Evolutionary conservation across 805 yeast genomes (phyloP), one percentile per base, ranked within the genome.

Genomic region (Metschnikowia vanudenii): DNA sequence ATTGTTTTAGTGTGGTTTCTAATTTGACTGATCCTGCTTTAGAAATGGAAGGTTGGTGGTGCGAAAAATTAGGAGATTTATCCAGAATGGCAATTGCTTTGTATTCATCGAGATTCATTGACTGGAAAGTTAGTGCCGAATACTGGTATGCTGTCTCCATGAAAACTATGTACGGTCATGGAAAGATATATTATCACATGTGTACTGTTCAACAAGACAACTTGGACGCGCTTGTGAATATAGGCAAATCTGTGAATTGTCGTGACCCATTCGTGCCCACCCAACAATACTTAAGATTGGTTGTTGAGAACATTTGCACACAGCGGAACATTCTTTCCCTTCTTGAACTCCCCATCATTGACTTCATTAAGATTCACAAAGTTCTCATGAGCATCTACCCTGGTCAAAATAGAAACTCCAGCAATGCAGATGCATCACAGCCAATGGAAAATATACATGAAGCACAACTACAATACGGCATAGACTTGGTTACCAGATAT

Each of bases 61-160:
- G 82, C 24, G 96, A 88, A 63, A 85, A 89, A 59, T 66, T 88
- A 42, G 96, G 96, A 30, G 96, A 88, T 61, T 68, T 88, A 53
- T 84, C 92, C 30, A 70, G 96, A 59, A 87, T 88, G 90, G 92
- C 95, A 10, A 87, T 88, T 55, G 94, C 95, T 0, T 68, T 88
- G 36, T 87, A 86, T 57, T 84, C 90, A 7, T 83, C 90, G 1
- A 78, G 85, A 41, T 84, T 79, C 60, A 85, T 87, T 53, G 96
- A 88, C 63, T 88, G 96, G 96, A 85, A 87, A 61, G 64, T 82
- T 16, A 78, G 88, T 47, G 85, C 95, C 1, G 90, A 86, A 62
- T 81, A 81, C 61, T 88, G 96, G 96, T 88, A 88, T 58, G 73
- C 80, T 20, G 73, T 80, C 22, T 82, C 95, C 3, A 78, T 86